Evolutionary conservation across 2,329 filamentous ascomycete genomes (phyloP).

Genomic region (Didymella exigua): DNA sequence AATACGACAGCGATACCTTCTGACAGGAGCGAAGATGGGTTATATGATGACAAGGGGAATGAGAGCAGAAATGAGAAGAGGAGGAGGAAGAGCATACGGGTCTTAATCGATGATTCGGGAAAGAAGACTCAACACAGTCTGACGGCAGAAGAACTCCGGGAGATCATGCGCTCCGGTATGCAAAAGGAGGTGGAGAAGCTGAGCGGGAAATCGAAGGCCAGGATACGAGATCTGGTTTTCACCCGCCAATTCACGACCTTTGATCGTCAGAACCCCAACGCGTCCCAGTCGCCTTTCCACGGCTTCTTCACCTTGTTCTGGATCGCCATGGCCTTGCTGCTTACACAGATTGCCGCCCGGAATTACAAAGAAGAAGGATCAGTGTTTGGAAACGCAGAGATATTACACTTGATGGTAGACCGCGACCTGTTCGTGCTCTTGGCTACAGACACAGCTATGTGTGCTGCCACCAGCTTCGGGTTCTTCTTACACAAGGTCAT

Average conservation of each 20-base stretch:
- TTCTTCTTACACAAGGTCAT: slow-evolving; percentile 69
- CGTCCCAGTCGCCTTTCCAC: slow-evolving; percentile 72
- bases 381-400: slow-evolving; percentile 72
- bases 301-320: slow-evolving; percentile 83
- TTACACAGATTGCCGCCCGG: slow-evolving; percentile 68
- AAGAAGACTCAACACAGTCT: slow-evolving; percentile 56
- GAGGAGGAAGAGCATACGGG: slow-evolving; percentile 51
- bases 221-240: slow-evolving; percentile 67
- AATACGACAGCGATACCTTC: slow-evolving; percentile 35
- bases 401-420: slow-evolving; percentile 70
- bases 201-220: slow-evolving; percentile 45
- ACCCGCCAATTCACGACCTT: slow-evolving; percentile 75
- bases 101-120: slow-evolving; percentile 54
- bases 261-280: slow-evolving; percentile 70
- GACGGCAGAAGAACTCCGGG: slow-evolving; percentile 57
- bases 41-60: slow-evolving; percentile 7
- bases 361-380: slow-evolving; percentile 74
- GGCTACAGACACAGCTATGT: slow-evolving; percentile 73
- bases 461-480: slow-evolving; percentile 67
- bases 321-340: slow-evolving; percentile 70
- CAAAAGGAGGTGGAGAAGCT: slow-evolving; percentile 49
- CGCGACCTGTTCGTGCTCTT: slow-evolving; percentile 58
- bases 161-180: slow-evolving; percentile 52
- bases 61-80: slow-evolving; percentile 24
- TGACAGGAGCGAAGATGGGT: slow-evolving; percentile 27